Evolutionary conservation across 2,329 filamentous ascomycete genomes (phyloP).

Genomic region (Colletotrichum noveboracense): DNA sequence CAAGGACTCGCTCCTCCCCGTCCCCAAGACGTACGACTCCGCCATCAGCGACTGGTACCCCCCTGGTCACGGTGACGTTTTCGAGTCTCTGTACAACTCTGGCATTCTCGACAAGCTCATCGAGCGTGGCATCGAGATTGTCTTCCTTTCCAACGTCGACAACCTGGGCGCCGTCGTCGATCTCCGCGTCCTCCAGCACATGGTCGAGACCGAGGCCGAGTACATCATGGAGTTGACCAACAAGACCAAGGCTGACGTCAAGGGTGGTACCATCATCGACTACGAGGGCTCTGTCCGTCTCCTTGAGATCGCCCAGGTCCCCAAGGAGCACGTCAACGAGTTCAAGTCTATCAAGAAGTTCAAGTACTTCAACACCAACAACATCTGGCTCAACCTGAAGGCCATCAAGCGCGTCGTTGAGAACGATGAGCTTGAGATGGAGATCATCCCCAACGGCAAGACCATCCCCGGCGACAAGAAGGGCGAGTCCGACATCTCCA

Average conservation of each 20-base stretch:
- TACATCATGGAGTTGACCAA: slow-evolving; percentile 99
- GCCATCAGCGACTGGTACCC: slow-evolving; percentile 98
- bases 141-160: slow-evolving; percentile 99
- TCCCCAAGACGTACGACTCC: slow-evolving; percentile 87
- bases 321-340: slow-evolving; percentile 99
- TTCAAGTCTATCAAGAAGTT: slow-evolving; percentile 99
- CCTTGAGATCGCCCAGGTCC: slow-evolving; percentile 97
- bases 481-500: slow-evolving; percentile 97
- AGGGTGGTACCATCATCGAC: slow-evolving; percentile 99
- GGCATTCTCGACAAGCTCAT: slow-evolving; percentile 97
- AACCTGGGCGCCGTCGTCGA: slow-evolving; percentile 98
- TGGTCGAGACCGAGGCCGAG: slow-evolving; percentile 95
- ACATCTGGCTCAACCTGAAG: slow-evolving; percentile 99
- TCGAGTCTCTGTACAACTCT: slow-evolving; percentile 99
- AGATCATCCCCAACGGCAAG: slow-evolving; percentile 99
- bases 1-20: slow-evolving; percentile 97
- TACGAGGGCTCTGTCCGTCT: slow-evolving; percentile 97
- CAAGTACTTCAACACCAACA: slow-evolving; percentile 99
- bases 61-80: slow-evolving; percentile 98
- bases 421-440: slow-evolving; percentile 98
- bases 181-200: slow-evolving; percentile 97
- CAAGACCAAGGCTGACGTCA: slow-evolving; percentile 99
- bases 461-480: slow-evolving; percentile 99
- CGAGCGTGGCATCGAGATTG: slow-evolving; percentile 92
- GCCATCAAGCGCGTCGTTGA: slow-evolving; percentile 99